Evolutionary conservation across 2,329 filamentous ascomycete genomes (phyloP), one percentile per base, ranked within the genome.

Genomic region (Didymella pomorum): DNA sequence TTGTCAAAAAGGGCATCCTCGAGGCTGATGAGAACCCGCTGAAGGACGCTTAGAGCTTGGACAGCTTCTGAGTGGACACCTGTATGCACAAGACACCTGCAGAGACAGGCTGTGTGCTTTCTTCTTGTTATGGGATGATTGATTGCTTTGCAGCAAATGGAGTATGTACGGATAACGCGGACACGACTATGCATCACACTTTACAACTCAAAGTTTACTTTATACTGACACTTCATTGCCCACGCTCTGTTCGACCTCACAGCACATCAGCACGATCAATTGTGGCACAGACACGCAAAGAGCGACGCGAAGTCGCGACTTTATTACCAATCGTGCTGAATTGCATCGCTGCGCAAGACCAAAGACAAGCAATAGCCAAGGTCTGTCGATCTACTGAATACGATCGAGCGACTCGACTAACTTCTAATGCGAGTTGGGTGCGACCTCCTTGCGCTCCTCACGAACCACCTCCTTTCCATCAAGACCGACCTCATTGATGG

Each of bases 1-100:
- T 97, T 62, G 83, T 97, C 57, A 87, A 90, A 71, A 87, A 90
- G 67, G 93, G 93, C 5, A 91, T 97, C 54, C 79, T 97, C 64
- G 87, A 72, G n/a, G 72, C 60, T 16, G 71, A 73, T 4, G 73
- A 76, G 67, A 73, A 71, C 35, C 73, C 73, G 8, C 42, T 73
- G 37, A 75, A 71, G 60, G 70, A 73, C 20, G 58, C 47, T 20
- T 73, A 60, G 52, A 20, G 20, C 35, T 23, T n/a, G 18, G 8
- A 28, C 4, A 14, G 16, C 21, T 14, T n/a, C 12, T 18, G 43
- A 14, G 11, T 9, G 16, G n/a, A 18, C 23, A n/a, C 14, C 21
- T n/a, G 35, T 10, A 35, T 23, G 28, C 41, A 45, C 8, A 26
- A 35, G 39, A 44, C 41, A 28, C n/a, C 29, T 45, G 50, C 23